A percentile compares a stretch with the other conserved stretches of the same genome.
phyloP scores from a whole-genome alignment of 805 yeast species.

The Wickerhamiella brachini region DNA sequence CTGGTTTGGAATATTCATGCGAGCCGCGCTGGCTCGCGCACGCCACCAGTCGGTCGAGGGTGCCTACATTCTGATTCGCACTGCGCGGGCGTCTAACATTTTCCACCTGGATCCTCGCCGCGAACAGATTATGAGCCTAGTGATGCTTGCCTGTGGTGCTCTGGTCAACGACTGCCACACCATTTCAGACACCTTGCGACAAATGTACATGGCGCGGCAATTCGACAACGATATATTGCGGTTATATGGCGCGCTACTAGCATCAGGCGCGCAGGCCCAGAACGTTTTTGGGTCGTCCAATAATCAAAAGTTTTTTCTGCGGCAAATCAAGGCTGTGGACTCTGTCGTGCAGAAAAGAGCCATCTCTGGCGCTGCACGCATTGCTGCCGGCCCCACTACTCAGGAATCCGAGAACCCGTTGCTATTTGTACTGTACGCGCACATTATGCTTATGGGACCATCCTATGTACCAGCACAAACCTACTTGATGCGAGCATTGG shows the following conservation, averaged over 20 bases:
- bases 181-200: slow-evolving; percentile 46
- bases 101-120: slow-evolving; percentile 53
- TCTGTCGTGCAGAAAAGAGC: slow-evolving; percentile 40
- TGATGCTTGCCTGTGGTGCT: slow-evolving; percentile 46
- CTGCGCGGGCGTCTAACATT: slow-evolving; percentile 66
- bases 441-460: slow-evolving; percentile 64
- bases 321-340: slow-evolving; percentile 85
- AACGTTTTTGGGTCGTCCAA: slow-evolving; percentile 60
- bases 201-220: slow-evolving; percentile 52
- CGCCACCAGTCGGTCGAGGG: slow-evolving; percentile 44
- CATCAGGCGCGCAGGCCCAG: slow-evolving; percentile 45
- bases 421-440: slow-evolving; percentile 64
- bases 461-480: slow-evolving; percentile 74
- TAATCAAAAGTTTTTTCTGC: slow-evolving; percentile 77
- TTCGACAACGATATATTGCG: slow-evolving; percentile 58
- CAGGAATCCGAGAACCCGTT: slow-evolving; percentile 38
- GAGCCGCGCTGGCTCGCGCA: slow-evolving; percentile 56
- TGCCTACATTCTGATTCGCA: slow-evolving; percentile 55
- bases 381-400: slow-evolving; percentile 29
- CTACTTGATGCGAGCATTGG: slow-evolving; percentile 59
- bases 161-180: slow-evolving; percentile 36
- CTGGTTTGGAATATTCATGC: slow-evolving; percentile 81
- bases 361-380: slow-evolving; percentile 68
- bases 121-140: slow-evolving; percentile 46
- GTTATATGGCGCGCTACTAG: slow-evolving; percentile 51